Evolutionary conservation across 1,139 yeast genomes (phyloP), one percentile per base, ranked within the genome.

Genomic region (Candida gigantensis): DNA sequence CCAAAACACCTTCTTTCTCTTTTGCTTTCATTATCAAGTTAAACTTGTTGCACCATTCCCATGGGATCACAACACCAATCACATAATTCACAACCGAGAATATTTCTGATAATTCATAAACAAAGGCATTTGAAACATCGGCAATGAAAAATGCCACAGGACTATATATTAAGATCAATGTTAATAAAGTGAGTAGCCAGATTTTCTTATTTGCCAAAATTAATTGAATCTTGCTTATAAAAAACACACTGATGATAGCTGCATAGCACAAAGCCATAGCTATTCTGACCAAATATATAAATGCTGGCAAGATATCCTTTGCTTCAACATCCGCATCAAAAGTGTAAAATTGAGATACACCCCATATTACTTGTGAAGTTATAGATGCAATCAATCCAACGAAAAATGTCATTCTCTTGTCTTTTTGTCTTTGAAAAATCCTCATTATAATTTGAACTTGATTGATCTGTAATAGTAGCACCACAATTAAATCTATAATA

Each of bases 31-130:
- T 83, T 19, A 81, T 62, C 10, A 72, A 62, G 41, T 76, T 75
- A 36, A 83, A 74, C 43, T 86, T 72, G 52, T 85, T 88, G 43
- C 87, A 77, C 95, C 95, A 87, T 58, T 84, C 94, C 95, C 95
- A 87, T 0, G 87, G 88, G 12, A 84, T 72, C 5, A 85, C 84
- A 30, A 85, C 85, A 35, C 87, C 75, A 19, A 83, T 70, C n/a
- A 84, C 80, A 53, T 82, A 84, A 6, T 83, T 74, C 1, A 84
- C 81, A 25, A 87, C 79, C 28, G 84, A 80, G 52, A 84, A 81
- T 30, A 85, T 66, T 49, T 84, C 90, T 9, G 89, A 79, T 50
- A 87, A 71, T 44, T 81, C 84, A 43, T 77, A 77, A 10, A 84
- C 78, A 77, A 87, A 83, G 3, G 79, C 71, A 52, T 79, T 78